These are phyloP conservation scores for Ophiosphaerella narmari DNA, from an alignment of 2,329 filamentous ascomycete species.

Conservation along the genomic window DNA sequence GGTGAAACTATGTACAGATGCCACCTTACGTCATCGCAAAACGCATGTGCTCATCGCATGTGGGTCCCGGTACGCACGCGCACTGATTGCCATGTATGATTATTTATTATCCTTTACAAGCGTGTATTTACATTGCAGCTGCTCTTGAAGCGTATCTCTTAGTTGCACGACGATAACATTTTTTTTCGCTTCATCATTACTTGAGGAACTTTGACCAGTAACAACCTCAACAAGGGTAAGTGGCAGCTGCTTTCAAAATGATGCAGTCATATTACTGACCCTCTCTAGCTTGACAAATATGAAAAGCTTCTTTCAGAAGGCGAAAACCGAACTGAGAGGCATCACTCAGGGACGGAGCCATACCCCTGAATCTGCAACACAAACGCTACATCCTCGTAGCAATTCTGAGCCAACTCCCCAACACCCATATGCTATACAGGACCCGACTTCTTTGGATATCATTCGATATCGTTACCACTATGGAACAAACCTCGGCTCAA, in stretches of 20 bases:
- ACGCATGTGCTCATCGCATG: background rate
- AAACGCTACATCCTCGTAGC: constrained; percentile 2
- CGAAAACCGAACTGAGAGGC: constrained; percentile 29
- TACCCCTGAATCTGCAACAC: background rate
- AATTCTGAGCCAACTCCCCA: constrained; percentile 7
- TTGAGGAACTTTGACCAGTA: background rate
- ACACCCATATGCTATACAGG: constrained; percentile 40
- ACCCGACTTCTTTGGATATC: constrained; percentile 48
- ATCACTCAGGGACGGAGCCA: constrained; percentile 10
- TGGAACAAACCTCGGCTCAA: constrained; percentile 62
- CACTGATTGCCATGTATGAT: background rate
- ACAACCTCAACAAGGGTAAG: background rate
- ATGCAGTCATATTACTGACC: constrained; percentile 9
- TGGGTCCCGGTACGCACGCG: background rate
- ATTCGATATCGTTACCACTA: constrained; percentile 64
- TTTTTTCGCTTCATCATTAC: background rate
- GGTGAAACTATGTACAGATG: no score
- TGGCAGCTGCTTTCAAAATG: constrained; percentile 6
- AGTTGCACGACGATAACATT: background rate
- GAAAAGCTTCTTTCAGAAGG: constrained; percentile 35
- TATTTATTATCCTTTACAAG: background rate
- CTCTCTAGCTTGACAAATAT: constrained; percentile 17
- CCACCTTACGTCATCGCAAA: constrained; percentile 2
- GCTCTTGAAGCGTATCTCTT: background rate
- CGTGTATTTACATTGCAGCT: constrained; percentile 5